phyloP scores from a whole-genome alignment of 1,284 basidiomycete species.

The Cutaneotrichosporon dermatis region DNA sequence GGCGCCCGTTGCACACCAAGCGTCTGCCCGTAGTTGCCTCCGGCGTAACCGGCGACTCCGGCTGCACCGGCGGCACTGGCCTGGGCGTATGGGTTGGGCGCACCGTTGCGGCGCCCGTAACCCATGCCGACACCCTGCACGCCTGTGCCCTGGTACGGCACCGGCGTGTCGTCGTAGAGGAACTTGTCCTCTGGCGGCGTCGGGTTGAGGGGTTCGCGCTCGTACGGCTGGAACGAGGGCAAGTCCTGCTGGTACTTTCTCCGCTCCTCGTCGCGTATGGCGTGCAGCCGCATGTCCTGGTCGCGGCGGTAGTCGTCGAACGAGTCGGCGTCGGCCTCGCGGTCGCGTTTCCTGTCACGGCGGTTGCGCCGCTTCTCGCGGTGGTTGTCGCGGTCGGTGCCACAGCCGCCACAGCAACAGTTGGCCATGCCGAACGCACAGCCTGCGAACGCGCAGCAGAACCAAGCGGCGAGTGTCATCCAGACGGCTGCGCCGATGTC shows the following conservation, averaged over 20 bases:
- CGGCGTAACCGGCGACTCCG: no score
- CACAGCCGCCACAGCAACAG: conserved; percentile 76
- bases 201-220: conserved; percentile 31
- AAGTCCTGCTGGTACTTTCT: conserved; percentile 37
- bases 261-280: conserved; percentile 37
- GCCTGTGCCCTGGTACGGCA: conserved; percentile 23
- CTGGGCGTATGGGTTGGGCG: conserved; percentile 11
- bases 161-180: conserved; percentile 27
- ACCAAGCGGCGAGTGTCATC: conserved; percentile 78
- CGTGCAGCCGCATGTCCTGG: conserved; percentile 33
- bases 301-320: conserved; percentile 18
- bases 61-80: not conserved
- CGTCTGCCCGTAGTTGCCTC: conserved; percentile 7
- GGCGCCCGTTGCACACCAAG: conserved; percentile 11
- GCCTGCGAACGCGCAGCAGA: conserved; percentile 74
- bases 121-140: conserved; percentile 41
- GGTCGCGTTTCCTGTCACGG: conserved; percentile 7
- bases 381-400: conserved; percentile 52
- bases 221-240: conserved; percentile 36
- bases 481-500: conserved; percentile 73
- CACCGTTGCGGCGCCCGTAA: conserved; percentile 14
- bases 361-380: conserved; percentile 1
- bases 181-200: conserved; percentile 38
- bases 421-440: conserved; percentile 76
- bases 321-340: conserved; percentile 32